Base-by-base conservation (phyloP, 345 rosid genomes). In the Eucalyptus virginea region DNA sequence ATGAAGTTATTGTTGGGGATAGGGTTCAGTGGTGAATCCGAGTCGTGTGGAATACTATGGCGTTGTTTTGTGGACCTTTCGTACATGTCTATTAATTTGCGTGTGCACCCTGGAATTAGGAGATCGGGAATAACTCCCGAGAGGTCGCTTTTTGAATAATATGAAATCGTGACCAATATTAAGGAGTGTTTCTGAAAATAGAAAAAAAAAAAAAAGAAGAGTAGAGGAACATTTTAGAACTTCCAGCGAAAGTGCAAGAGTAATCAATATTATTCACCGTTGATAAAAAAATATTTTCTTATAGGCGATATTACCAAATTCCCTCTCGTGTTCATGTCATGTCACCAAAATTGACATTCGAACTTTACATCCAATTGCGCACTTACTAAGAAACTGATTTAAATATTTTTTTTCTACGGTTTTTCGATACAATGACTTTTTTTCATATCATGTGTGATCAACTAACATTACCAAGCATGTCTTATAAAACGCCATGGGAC, bases 161-260 rank as follows among this genome's bases (percentile, higher is more conserved):
- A 65, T 16, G 77, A 65, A 65, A 15, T 13, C 19, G 5, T 65
- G 72, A 65, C 19, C 34, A 15, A 65, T 7, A 15, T 30, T 30
- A 65, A n/a, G 34, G 5, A n/a, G 9, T n/a, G 21, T 65, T n/a
- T 65, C 6, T 65, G 9, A 65, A 14, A 52, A 52, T 19, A 52
- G 56, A 7, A 8, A 52, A 1, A 6, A 6, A n/a, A 65, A 0
- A 5, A 60, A 0, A 62, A 4, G 1, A 1, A 6, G 67, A 30
- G 72, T 65, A n/a, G 40, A 65, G 77, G 37, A 65, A 65, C 40
- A 15, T 65, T 65, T 15, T 65, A n/a, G 37, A 65, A 65, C 4
- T 15, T 16, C 10, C 19, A n/a, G 11, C 37, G 4, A 14, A 62
- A 30, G 34, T 12, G 37, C 77, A 7, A 65, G 77, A 7, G 6